Conservation (phyloP, 306 rosid species). For the Ochetophila trinervis region DNA sequence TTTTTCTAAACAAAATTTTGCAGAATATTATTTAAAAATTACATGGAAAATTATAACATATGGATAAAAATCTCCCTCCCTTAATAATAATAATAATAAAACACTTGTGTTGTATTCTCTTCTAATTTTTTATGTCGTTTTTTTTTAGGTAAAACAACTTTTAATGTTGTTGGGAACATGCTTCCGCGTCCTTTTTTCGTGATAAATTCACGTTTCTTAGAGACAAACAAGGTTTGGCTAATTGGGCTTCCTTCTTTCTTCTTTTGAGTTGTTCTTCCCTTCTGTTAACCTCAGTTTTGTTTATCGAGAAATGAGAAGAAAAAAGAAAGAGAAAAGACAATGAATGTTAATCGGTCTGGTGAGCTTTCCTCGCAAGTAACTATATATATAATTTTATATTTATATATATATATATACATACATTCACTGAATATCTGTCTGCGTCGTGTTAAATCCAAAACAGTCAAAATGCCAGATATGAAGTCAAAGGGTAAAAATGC, state of each 20-base stretch:
- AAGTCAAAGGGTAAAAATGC: slow-evolving; percentile 17
- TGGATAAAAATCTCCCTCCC: too few relatives aligned
- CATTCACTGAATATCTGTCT: not conserved
- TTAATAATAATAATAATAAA: too few relatives aligned
- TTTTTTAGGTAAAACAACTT: too few relatives aligned
- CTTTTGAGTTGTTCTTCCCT: not conserved
- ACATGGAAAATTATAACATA: too few relatives aligned
- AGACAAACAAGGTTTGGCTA: not conserved
- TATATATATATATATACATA: too few relatives aligned
- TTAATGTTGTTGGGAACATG: slow-evolving; percentile 5
- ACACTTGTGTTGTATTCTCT: not conserved
- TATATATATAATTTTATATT: too few relatives aligned
- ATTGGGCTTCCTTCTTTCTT: not conserved
- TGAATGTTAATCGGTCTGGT: not conserved
- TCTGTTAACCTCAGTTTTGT: not conserved
- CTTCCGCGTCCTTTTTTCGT: not conserved
- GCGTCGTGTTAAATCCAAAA: not conserved
- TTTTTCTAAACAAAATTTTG: too few relatives aligned
- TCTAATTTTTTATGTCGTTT: not conserved
- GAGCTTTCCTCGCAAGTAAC: too few relatives aligned
- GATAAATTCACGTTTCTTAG: slow-evolving; percentile 5
- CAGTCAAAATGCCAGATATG: slow-evolving; percentile 6
- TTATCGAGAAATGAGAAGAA: too few relatives aligned
- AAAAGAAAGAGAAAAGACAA: too few relatives aligned
- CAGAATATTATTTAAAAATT: too few relatives aligned